A percentile compares a stretch with the other conserved stretches of the same genome.
phyloP scores from a whole-genome alignment of 495 filamentous ascomycete genomes.

The Penicillium arizonense region DNA sequence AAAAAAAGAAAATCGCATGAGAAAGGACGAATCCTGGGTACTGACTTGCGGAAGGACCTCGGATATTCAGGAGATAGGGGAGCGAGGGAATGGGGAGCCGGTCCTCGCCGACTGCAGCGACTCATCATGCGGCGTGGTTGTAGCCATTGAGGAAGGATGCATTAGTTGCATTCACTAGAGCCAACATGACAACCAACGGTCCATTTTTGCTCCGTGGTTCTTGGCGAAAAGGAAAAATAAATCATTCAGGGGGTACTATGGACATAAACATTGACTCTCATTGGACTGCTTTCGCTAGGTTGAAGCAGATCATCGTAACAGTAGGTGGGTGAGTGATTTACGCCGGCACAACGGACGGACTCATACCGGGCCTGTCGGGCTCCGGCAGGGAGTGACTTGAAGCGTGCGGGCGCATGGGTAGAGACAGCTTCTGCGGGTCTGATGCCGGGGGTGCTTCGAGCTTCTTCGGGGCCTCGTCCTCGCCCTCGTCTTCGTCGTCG shows the following conservation, averaged over 20 bases:
- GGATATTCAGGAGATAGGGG: too few relatives aligned
- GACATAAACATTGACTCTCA: too few relatives aligned
- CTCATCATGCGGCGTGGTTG: neutral
- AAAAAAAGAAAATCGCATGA: neutral
- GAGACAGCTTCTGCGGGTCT: slow-evolving; percentile 10
- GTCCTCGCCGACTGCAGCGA: neutral
- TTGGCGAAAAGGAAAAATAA: too few relatives aligned
- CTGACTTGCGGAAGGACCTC: neutral
- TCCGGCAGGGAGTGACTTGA: slow-evolving; percentile 12
- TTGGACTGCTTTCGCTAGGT: too few relatives aligned
- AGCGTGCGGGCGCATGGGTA: slow-evolving; percentile 18
- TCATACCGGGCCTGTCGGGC: slow-evolving; percentile 7
- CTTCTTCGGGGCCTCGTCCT: slow-evolving; percentile 30
- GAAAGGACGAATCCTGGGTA: neutral
- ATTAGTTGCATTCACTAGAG: neutral
- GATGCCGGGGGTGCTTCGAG: slow-evolving; percentile 30
- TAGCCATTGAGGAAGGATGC: neutral
- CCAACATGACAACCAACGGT: neutral
- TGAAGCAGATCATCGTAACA: too few relatives aligned
- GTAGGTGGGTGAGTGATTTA: neutral
- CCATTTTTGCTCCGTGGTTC: neutral
- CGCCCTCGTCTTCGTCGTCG: slow-evolving; percentile 39
- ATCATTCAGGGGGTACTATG: too few relatives aligned
- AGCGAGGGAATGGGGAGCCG: neutral
- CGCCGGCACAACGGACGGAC: slow-evolving; percentile 10